Evolutionary conservation across 2,329 filamentous ascomycete genomes (phyloP).

Genomic region (Boeremia exigua): DNA sequence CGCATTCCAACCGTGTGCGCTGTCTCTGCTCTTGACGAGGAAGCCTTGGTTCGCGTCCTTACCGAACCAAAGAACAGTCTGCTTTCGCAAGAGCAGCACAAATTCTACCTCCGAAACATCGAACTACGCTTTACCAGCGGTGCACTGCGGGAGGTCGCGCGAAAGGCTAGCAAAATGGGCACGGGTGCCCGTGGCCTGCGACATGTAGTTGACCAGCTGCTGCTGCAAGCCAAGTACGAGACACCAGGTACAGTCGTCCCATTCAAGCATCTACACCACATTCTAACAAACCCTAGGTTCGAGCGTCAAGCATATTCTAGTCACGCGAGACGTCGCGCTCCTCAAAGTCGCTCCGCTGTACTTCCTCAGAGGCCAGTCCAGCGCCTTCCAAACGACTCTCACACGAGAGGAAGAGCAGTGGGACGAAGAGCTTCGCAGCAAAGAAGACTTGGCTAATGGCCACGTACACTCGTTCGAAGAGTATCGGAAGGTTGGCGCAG

Average conservation of each 20-base stretch:
- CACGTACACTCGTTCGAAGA: conserved; percentile 52
- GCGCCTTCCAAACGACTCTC: conserved; percentile 48
- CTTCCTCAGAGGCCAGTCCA: conserved; percentile 52
- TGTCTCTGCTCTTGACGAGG: conserved; percentile 73
- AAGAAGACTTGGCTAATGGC: conserved; percentile 32
- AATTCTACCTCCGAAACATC: conserved; percentile 80
- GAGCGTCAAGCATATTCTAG: conserved; percentile 53
- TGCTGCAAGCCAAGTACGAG: conserved; percentile 56
- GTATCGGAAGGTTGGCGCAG: conserved; percentile 51
- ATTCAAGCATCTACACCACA: background rate
- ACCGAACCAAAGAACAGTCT: conserved; percentile 92
- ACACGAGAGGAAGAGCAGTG: conserved; percentile 55
- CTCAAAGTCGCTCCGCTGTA: conserved; percentile 51
- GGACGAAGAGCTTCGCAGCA: conserved; percentile 48
- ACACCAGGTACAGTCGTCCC: conserved; percentile 46
- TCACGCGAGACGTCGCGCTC: conserved; percentile 54
- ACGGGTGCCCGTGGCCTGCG: conserved; percentile 68
- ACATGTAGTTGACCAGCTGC: conserved; percentile 56
- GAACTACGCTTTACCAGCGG: conserved; percentile 83
- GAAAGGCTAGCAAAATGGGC: conserved; percentile 69
- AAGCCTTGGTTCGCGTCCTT: conserved; percentile 80
- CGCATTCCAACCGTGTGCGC: conserved; percentile 90
- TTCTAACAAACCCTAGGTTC: conserved; percentile 39
- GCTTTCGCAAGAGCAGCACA: conserved; percentile 83
- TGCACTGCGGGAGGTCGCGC: conserved; percentile 81